phyloP scores from a whole-genome alignment of 257 asterid species.

The Petunia secreta region DNA sequence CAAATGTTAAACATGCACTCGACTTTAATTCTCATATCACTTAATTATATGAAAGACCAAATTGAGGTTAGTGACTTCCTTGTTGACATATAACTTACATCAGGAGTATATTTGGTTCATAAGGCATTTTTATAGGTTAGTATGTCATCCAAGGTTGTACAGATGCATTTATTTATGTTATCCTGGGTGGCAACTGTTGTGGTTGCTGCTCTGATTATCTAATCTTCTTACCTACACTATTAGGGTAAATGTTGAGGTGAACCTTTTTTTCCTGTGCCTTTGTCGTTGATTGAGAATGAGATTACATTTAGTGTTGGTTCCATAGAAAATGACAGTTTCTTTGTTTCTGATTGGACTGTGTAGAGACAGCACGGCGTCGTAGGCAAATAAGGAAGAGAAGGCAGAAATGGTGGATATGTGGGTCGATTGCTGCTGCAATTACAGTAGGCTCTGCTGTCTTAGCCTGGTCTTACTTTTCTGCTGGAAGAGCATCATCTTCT shows the following conservation, averaged over 20 bases:
- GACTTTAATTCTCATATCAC: neutral
- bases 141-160: neutral
- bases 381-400: constrained; percentile 73
- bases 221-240: neutral
- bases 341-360: constrained; percentile 26
- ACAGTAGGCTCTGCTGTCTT: constrained; percentile 67
- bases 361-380: constrained; percentile 71
- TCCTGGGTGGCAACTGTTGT: neutral
- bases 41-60: neutral
- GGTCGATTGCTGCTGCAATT: constrained; percentile 68
- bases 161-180: neutral
- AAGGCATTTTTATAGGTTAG: neutral
- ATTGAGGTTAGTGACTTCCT: constrained; percentile 4
- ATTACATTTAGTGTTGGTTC: neutral
- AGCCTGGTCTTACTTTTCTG: constrained; percentile 63
- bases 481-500: constrained; percentile 59
- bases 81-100: neutral
- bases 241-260: neutral
- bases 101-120: constrained; percentile 12
- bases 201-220: constrained; percentile 5
- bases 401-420: constrained; percentile 66
- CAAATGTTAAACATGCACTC: neutral
- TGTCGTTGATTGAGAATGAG: neutral
- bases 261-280: neutral
- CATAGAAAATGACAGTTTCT: neutral